Conservation (phyloP, 768 basidiomycete genomes). For the Austroboletus festivus region DNA sequence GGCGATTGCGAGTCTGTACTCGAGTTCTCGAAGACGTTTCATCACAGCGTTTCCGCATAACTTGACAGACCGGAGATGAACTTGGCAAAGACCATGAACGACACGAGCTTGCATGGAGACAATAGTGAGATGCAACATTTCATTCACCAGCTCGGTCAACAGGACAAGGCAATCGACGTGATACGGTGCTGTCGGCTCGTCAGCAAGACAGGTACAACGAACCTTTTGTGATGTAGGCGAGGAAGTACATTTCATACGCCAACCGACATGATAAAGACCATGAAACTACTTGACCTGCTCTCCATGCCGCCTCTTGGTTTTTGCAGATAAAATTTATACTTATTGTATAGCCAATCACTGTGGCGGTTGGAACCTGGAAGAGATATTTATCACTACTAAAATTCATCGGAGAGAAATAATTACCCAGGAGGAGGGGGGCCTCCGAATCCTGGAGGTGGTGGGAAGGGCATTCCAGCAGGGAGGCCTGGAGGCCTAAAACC, state of each 20-base stretch:
- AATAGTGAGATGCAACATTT: slow-evolving; percentile 16
- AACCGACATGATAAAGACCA: slow-evolving; percentile 18
- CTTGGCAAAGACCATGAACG: slow-evolving; percentile 12
- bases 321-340: slow-evolving; percentile 10
- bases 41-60: slow-evolving; percentile 21
- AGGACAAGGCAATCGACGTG: slow-evolving; percentile 19
- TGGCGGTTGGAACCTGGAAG: slow-evolving; percentile 45
- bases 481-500: slow-evolving; percentile 84
- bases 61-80: slow-evolving; percentile 27
- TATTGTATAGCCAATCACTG: slow-evolving; percentile 29
- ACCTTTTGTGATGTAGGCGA: slow-evolving; percentile 20
- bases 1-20: slow-evolving; percentile 25
- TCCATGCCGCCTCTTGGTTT: slow-evolving; percentile 17
- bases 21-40: slow-evolving; percentile 31
- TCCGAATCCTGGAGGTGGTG: slow-evolving; percentile 76
- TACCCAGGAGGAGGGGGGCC: slow-evolving; percentile 88
- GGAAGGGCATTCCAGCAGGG: slow-evolving; percentile 77
- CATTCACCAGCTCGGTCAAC: slow-evolving; percentile 20
- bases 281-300: slow-evolving; percentile 27
- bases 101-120: slow-evolving; percentile 16
- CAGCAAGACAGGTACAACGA: slow-evolving; percentile 29
- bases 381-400: slow-evolving; percentile 3
- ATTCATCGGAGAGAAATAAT: slow-evolving; percentile 21
- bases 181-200: slow-evolving; percentile 23
- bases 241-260: slow-evolving; percentile 27